A percentile compares a stretch with the other conserved stretches of the same genome.
Evolutionary conservation across 2,329 filamentous ascomycete genomes (phyloP).

Genomic region (Plectosphaerella cucumerina): DNA sequence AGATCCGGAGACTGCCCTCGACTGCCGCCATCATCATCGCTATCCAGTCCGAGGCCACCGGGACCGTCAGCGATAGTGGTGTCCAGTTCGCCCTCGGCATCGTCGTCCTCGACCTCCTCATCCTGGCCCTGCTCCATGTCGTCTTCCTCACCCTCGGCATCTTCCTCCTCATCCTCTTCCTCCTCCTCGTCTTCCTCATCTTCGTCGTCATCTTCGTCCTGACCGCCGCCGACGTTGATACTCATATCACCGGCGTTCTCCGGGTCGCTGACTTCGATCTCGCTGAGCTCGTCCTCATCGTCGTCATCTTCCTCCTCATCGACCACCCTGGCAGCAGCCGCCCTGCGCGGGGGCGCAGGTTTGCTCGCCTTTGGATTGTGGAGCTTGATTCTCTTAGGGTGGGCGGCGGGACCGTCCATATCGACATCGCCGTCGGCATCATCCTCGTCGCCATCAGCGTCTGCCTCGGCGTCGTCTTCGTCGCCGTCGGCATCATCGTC

Average conservation of each 20-base stretch:
- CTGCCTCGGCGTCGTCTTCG: conserved; percentile 19
- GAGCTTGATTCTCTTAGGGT: conserved; percentile 11
- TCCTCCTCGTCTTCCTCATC: conserved; percentile 38
- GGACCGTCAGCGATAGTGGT: conserved; percentile 15
- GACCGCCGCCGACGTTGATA: conserved; percentile 26
- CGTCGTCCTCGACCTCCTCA: conserved; percentile 37
- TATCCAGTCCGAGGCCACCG: conserved; percentile 33
- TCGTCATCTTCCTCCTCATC: conserved; percentile 17
- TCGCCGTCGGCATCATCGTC: conserved; percentile 30
- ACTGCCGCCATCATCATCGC: conserved; percentile 40
- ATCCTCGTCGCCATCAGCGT: conserved; percentile 30
- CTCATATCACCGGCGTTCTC: conserved; percentile 20
- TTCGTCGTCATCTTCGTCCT: conserved; percentile 20
- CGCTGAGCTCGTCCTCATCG: conserved; percentile 13
- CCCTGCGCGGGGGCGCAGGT: conserved; percentile 4
- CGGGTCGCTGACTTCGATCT: conserved; percentile 19
- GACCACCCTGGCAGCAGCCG: conserved; percentile 12
- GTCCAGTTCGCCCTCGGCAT: conserved; percentile 29
- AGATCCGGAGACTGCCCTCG: conserved; percentile 49
- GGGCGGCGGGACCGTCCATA: conserved; percentile 29
- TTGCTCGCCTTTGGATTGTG: conserved; percentile 11
- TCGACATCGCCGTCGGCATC: conserved; percentile 42
- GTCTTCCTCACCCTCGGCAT: conserved; percentile 33
- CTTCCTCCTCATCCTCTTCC: conserved; percentile 29
- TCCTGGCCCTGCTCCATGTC: conserved; percentile 11